A percentile compares a stretch with the other conserved stretches of the same genome.
These are phyloP conservation scores for Fusarium sp. DNA, from an alignment of 2,329 filamentous ascomycete species.

Conservation along the genomic window DNA sequence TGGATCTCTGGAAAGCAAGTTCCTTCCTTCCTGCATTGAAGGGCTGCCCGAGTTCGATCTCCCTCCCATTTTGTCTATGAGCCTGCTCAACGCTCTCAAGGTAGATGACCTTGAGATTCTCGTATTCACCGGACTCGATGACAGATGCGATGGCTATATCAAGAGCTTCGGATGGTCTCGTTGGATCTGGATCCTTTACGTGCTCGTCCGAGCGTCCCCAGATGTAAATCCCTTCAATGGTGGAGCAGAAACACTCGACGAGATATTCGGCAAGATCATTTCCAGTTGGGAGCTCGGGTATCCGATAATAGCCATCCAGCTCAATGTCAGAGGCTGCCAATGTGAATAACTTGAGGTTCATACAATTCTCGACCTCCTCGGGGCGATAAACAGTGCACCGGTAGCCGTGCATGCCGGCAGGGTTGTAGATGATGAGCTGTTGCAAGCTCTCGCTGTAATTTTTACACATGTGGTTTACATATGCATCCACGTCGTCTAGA, in stretches of 20 bases:
- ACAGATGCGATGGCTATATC: constrained; percentile 17
- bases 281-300: fast-evolving
- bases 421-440: constrained; percentile 25
- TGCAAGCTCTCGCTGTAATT: neutral
- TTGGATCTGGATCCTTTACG: fast-evolving
- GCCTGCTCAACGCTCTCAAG: constrained; percentile 18
- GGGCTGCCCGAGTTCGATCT: fast-evolving
- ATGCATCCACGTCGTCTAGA: neutral
- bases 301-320: neutral
- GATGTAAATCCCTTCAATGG: constrained; percentile 21
- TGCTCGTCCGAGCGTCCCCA: neutral
- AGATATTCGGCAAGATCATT: constrained; percentile 1
- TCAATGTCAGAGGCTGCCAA: constrained; percentile 7
- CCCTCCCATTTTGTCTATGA: fast-evolving
- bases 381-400: neutral
- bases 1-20: constrained; percentile 10
- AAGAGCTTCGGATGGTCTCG: neutral
- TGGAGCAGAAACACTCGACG: neutral
- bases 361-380: fast-evolving
- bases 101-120: constrained; percentile 28
- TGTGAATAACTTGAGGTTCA: constrained; percentile 1
- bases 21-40: neutral
- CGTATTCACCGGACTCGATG: neutral
- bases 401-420: neutral
- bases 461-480: neutral